Evolutionary conservation across 176 grass and related monocot genomes (phyloP).

Genomic region (Triticum monococcum): DNA sequence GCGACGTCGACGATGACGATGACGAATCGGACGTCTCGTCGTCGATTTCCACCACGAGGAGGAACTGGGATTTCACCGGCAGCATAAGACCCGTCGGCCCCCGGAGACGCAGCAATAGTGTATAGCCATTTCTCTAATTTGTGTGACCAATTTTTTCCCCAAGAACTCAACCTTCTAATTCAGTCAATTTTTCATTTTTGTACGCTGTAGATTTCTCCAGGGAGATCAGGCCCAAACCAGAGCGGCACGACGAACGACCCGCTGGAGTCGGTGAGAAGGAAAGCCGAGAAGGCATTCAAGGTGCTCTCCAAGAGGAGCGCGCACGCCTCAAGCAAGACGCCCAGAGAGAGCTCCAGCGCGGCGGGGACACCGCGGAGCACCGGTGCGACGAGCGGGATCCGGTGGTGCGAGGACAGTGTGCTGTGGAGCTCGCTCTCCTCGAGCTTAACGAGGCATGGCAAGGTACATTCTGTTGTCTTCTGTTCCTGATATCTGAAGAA

Average conservation of each 20-base stretch:
- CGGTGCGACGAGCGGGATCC: conserved; percentile 29
- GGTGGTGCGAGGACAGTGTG: conserved; percentile 55
- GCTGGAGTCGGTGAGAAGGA: conserved; percentile 42
- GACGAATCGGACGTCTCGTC: conserved; percentile 61
- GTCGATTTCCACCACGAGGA: conserved; percentile 58
- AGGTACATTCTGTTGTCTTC: conserved; percentile 38
- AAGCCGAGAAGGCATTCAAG: conserved; percentile 69
- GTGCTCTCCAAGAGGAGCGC: conserved; percentile 52
- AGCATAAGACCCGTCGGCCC: conserved; percentile 37
- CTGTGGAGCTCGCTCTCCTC: conserved; percentile 58
- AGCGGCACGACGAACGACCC: conserved; percentile 33
- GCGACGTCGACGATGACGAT: conserved; percentile 50
- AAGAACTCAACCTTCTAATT: neutral
- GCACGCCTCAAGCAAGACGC: conserved; percentile 26
- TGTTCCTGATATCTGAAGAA: neutral
- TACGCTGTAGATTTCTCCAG: conserved; percentile 53
- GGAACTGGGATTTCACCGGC: conserved; percentile 63
- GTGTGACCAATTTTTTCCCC: neutral
- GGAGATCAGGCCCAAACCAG: conserved; percentile 36
- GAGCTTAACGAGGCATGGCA: conserved; percentile 62
- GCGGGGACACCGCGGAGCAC: conserved; percentile 1
- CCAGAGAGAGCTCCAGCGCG: conserved; percentile 38
- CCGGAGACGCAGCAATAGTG: conserved; percentile 49
- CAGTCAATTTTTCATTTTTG: neutral
- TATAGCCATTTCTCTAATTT: conserved; percentile 27